Percentiles rank a stretch among this genome's conserved stretches.
Evolutionary conservation across 208 protist genomes (phyloP).

Genomic region (Giardia duodenalis): DNA sequence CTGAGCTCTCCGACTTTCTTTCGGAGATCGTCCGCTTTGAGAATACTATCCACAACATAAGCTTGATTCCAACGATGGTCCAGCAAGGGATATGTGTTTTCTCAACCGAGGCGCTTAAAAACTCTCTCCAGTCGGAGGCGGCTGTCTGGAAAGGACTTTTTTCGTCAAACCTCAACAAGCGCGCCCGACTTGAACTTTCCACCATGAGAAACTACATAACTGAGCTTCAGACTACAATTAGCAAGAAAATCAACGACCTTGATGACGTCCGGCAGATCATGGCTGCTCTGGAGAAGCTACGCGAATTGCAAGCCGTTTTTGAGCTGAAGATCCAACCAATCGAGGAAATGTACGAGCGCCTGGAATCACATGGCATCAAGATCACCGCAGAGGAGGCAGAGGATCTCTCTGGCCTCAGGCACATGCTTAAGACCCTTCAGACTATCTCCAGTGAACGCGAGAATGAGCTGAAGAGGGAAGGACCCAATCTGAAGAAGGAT

Average conservation of each 20-base stretch:
- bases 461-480: slow-evolving; percentile 67
- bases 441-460: slow-evolving; percentile 57
- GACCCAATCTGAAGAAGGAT: slow-evolving; percentile 69
- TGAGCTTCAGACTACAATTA: slow-evolving; percentile 63
- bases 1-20: slow-evolving; percentile 58
- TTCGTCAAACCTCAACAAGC: slow-evolving; percentile 68
- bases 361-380: slow-evolving; percentile 64
- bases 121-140: slow-evolving; percentile 64
- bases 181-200: slow-evolving; percentile 65
- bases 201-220: slow-evolving; percentile 70
- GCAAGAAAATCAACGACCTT: slow-evolving; percentile 68
- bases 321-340: slow-evolving; percentile 72
- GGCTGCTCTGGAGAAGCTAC: slow-evolving; percentile 66
- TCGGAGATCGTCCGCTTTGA: slow-evolving; percentile 60
- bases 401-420: slow-evolving; percentile 68
- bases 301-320: slow-evolving; percentile 65
- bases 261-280: slow-evolving; percentile 75
- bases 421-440: slow-evolving; percentile 70
- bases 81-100: slow-evolving; percentile 71
- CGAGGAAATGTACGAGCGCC: slow-evolving; percentile 69
- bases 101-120: slow-evolving; percentile 72
- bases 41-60: slow-evolving; percentile 66
- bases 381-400: slow-evolving; percentile 83
- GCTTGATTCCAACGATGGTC: slow-evolving; percentile 58
- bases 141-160: slow-evolving; percentile 75